A percentile compares a stretch with the other conserved stretches of the same genome.
These are phyloP conservation scores for Russula sp. DNA, from an alignment of 768 basidiomycete genomes.

Conservation along the genomic window DNA sequence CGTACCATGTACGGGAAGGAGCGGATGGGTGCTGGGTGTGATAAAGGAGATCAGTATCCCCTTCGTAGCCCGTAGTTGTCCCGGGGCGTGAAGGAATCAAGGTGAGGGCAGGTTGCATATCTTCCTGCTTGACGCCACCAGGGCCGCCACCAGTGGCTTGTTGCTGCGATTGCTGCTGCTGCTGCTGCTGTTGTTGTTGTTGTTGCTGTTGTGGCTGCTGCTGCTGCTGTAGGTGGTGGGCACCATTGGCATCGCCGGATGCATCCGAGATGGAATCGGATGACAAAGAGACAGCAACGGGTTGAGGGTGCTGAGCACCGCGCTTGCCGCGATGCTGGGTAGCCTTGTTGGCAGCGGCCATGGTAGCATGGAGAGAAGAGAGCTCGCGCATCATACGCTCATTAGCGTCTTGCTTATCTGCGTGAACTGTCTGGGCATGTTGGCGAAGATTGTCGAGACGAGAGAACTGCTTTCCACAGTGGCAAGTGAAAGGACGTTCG, in stretches of 20 bases:
- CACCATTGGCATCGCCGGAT: conserved; percentile 17
- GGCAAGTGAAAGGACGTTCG: conserved; percentile 92
- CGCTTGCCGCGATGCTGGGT: conserved; percentile 35
- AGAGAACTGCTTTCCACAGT: conserved; percentile 92
- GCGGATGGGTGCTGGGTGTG: conserved; percentile 27
- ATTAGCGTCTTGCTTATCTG: conserved; percentile 87
- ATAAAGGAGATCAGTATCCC: conserved; percentile 28
- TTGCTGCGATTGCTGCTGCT: conserved; percentile 15
- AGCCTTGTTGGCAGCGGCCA: conserved; percentile 50
- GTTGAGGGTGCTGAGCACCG: conserved; percentile 23
- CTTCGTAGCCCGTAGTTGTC: conserved; percentile 70
- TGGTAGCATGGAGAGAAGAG: conserved; percentile 72
- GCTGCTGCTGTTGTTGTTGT: neutral
- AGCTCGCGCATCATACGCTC: conserved; percentile 89
- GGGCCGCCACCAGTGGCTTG: neutral
- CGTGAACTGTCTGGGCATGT: conserved; percentile 94
- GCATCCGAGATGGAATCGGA: conserved; percentile 13
- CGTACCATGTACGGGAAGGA: conserved; percentile 30
- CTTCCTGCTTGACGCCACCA: conserved; percentile 37
- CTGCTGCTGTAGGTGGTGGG: conserved; percentile 1
- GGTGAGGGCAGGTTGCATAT: conserved; percentile 24
- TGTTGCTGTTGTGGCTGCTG: conserved; percentile 16
- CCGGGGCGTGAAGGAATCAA: conserved; percentile 51
- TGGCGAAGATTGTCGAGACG: conserved; percentile 95
- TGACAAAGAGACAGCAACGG: conserved; percentile 22